Conservation (phyloP, 1,139 yeast genomes). For the Magnusiomyces suaveolens region DNA sequence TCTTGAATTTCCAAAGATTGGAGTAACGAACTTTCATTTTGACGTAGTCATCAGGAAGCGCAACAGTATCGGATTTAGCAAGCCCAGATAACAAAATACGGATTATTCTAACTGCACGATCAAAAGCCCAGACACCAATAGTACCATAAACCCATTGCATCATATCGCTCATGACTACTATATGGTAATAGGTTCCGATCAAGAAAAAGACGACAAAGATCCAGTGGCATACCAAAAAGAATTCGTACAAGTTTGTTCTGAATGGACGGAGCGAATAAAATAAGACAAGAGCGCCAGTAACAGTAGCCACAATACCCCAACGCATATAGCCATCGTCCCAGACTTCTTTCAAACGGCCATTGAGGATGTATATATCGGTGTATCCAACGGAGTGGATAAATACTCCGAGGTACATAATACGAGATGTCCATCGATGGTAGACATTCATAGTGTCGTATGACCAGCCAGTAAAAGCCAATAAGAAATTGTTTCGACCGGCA, state of each 20-base stretch:
- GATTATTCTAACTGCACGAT: constrained; percentile 30
- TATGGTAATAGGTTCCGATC: constrained; percentile 39
- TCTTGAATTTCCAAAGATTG: constrained; percentile 35
- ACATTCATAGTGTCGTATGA: constrained; percentile 49
- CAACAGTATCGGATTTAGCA: constrained; percentile 31
- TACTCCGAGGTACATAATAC: constrained; percentile 44
- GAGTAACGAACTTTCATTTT: constrained; percentile 24
- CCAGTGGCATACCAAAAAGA: constrained; percentile 52
- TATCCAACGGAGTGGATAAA: constrained; percentile 31
- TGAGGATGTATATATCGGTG: constrained; percentile 20
- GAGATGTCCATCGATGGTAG: constrained; percentile 53
- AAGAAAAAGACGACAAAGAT: constrained; percentile 34
- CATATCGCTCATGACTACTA: constrained; percentile 27
- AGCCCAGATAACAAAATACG: constrained; percentile 35
- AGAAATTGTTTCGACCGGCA: constrained; percentile 54
- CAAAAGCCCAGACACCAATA: constrained; percentile 34
- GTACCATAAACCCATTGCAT: constrained; percentile 36
- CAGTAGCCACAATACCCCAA: constrained; percentile 48
- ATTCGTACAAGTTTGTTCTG: constrained; percentile 53
- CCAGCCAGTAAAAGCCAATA: constrained; percentile 51
- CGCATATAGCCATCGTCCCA: background rate
- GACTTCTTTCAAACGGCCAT: background rate
- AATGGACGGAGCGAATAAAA: constrained; percentile 42
- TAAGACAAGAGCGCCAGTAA: constrained; percentile 36
- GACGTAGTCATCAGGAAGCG: constrained; percentile 22